A percentile compares a stretch with the other conserved stretches of the same genome.
Evolutionary conservation across 306 rosid species (phyloP).

Genomic region (Glycine tomentella): DNA sequence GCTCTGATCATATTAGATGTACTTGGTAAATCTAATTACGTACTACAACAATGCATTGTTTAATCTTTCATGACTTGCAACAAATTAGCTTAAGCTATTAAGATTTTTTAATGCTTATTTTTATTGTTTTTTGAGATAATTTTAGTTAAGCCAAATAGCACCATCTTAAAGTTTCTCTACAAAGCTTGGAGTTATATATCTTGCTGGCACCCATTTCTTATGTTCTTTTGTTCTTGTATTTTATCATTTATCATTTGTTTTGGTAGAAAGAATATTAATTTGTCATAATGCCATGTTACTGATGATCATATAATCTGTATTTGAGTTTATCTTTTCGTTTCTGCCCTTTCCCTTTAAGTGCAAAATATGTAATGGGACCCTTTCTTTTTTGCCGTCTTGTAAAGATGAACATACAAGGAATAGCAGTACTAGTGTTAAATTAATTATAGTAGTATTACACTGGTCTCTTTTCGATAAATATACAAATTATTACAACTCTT

Average conservation of each 20-base stretch:
- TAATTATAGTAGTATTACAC: too few species aligned
- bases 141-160: too few species aligned
- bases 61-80: not conserved
- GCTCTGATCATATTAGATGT: slow-evolving; percentile 50
- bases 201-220: too few species aligned
- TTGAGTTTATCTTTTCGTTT: too few species aligned
- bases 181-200: too few species aligned
- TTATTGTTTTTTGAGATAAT: too few species aligned
- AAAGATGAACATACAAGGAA: slow-evolving; percentile 20
- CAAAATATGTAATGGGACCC: not conserved
- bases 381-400: not conserved
- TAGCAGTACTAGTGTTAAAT: not conserved
- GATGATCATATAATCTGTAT: not conserved
- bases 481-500: too few species aligned
- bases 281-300: not conserved
- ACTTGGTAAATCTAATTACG: slow-evolving; percentile 21
- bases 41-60: not conserved
- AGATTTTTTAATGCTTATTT: too few species aligned
- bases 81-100: not conserved
- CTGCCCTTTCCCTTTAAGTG: not conserved
- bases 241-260: not conserved
- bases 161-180: too few species aligned
- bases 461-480: too few species aligned
- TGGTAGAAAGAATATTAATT: not conserved
- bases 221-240: slow-evolving; percentile 1